phyloP scores from a whole-genome alignment of 2,329 filamentous ascomycete genomes.

The Pseudogymnoascus sp. region DNA sequence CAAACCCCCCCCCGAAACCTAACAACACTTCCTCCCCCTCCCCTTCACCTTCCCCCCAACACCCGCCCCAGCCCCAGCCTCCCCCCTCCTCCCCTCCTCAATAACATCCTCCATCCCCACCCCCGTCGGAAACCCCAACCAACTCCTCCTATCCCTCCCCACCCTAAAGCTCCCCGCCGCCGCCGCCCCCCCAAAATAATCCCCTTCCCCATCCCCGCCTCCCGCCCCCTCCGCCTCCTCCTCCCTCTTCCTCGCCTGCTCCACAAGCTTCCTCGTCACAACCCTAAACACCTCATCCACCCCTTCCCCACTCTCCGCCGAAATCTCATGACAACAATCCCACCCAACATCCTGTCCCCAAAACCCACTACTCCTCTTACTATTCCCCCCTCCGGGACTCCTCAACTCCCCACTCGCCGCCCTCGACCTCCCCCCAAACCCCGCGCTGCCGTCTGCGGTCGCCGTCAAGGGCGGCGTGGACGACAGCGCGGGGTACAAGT shows the following conservation, averaged over 20 bases:
- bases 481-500: slow-evolving; percentile 64
- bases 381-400: slow-evolving; percentile 44
- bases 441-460: slow-evolving; percentile 25
- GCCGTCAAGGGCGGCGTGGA: slow-evolving; percentile 61
- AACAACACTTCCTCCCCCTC: neutral
- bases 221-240: slow-evolving; percentile 29
- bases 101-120: too few relatives aligned
- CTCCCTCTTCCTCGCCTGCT: slow-evolving; percentile 54
- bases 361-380: slow-evolving; percentile 63
- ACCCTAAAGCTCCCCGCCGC: too few relatives aligned
- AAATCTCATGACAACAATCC: slow-evolving; percentile 97
- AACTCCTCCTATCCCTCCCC: too few relatives aligned
- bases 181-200: too few relatives aligned
- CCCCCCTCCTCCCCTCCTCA: too few relatives aligned
- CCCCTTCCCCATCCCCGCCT: slow-evolving; percentile 44
- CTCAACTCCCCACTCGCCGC: slow-evolving; percentile 1
- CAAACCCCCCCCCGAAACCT: neutral
- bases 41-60: too few relatives aligned
- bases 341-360: slow-evolving; percentile 92
- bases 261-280: slow-evolving; percentile 73
- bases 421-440: neutral
- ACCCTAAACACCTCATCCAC: slow-evolving; percentile 95
- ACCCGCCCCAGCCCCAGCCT: too few relatives aligned
- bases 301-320: slow-evolving; percentile 85
- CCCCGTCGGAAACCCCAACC: too few relatives aligned